Conservation (phyloP, 306 rosid genomes). For the Sicyos baderoa region DNA sequence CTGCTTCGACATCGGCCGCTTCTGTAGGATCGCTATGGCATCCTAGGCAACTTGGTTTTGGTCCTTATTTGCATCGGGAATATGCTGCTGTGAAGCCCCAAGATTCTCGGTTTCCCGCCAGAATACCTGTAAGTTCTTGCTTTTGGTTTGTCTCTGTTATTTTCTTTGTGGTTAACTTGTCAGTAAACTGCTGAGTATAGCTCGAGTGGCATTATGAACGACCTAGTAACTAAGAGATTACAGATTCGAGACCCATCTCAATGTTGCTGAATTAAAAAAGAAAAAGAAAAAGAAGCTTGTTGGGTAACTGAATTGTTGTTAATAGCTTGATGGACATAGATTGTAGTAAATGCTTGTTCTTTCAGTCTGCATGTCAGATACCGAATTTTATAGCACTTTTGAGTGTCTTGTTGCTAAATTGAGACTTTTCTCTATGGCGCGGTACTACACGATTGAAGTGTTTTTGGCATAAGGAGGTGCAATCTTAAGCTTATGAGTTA, state of each 20-base stretch:
- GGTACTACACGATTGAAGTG: background rate
- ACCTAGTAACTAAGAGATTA: too few relatives aligned
- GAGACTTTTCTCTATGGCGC: background rate
- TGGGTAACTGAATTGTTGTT: too few relatives aligned
- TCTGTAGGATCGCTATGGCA: conserved; percentile 36
- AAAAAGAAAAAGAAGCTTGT: too few relatives aligned
- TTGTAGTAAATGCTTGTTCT: background rate
- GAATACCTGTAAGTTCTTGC: conserved; percentile 57
- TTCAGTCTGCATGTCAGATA: conserved; percentile 2
- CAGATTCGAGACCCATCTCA: too few relatives aligned
- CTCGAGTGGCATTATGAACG: too few relatives aligned
- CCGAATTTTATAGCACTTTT: background rate
- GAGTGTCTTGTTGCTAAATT: conserved; percentile 6
- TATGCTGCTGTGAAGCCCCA: conserved; percentile 36
- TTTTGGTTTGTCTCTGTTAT: background rate
- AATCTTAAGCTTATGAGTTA: background rate
- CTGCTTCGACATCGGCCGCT: conserved; percentile 27
- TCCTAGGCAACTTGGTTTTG: conserved; percentile 49
- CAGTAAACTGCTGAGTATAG: too few relatives aligned
- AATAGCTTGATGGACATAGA: background rate
- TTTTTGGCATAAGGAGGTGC: conserved; percentile 1
- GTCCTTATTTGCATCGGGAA: conserved; percentile 34
- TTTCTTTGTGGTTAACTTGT: too few relatives aligned
- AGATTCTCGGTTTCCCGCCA: conserved; percentile 42
- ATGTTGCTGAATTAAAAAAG: too few relatives aligned